Conservation (phyloP, 306 rosid species). For the Luffa acutangula region DNA sequence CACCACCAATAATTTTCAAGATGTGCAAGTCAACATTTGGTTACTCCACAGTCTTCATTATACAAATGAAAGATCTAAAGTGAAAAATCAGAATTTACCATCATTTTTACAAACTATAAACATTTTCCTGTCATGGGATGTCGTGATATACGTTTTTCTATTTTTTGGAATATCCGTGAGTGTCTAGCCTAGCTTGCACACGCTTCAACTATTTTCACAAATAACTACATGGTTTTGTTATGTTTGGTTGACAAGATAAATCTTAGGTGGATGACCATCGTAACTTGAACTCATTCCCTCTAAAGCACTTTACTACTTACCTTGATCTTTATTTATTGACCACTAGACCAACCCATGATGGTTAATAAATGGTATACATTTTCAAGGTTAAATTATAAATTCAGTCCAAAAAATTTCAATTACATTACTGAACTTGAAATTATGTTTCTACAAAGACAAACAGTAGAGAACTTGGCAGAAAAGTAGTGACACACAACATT, state of each 20-base stretch:
- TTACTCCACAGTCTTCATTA: not conserved
- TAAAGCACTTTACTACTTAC: too few relatives aligned
- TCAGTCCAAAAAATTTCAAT: not conserved
- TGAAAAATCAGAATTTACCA: not conserved
- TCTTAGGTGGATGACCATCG: too few relatives aligned
- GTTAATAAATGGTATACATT: not conserved
- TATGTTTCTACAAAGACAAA: not conserved
- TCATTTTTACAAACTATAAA: not conserved
- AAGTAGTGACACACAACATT: not conserved
- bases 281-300: too few relatives aligned
- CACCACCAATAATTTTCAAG: not conserved
- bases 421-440: not conserved
- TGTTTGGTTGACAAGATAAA: too few relatives aligned
- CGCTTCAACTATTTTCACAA: too few relatives aligned
- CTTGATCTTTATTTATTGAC: too few relatives aligned
- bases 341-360: too few relatives aligned
- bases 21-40: not conserved
- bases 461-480: not conserved
- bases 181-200: too few relatives aligned
- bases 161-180: too few relatives aligned
- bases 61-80: not conserved
- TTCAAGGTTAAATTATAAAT: not conserved
- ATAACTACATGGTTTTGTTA: too few relatives aligned
- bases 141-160: too few relatives aligned
- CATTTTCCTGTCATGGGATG: too few relatives aligned